Base-by-base conservation (phyloP, 495 filamentous ascomycete genomes). In the Podospora appendiculata region DNA sequence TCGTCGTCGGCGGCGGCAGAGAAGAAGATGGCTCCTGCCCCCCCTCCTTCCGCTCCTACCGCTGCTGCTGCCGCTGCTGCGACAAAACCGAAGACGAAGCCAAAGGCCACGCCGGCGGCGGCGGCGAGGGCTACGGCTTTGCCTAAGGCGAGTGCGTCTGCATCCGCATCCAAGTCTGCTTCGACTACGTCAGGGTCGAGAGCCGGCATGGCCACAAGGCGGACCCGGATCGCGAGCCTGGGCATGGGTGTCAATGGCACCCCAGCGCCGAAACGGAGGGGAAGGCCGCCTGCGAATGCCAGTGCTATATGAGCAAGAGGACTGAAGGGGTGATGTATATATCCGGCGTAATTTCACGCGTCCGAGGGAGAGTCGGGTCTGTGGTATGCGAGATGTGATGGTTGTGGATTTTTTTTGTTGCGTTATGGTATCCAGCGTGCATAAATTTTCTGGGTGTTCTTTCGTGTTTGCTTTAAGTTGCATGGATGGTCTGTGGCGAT, bases 231-330 rank as follows among this genome's bases (percentile, higher is more conserved):
- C 45, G 51, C 60, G 34, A 59, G 52, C 41, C 19, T 69, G 53
- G 64, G 62, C 10, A 65, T 69, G 66, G 58, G 59, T n/a, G 62
- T 48, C 5, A 69, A 69, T 32, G 66, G 66, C 13, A 69, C 64
- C 10, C 66, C 66, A 8, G 64, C 64, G 18, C 66, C 66, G 9
- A 69, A 67, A 50, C 52, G 64, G 12, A 56, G 54, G 42, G 62
- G 55, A 11, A 44, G 55, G 13, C 41, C 49, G 1, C 19, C 38
- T 8, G 13, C 38, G 13, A 38, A 38, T 10, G 10, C 36, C 8
- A 13, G 9, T 38, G 9, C 36, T 38, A 7, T 13, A 3, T 38
- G 36, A 38, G 36, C 25, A 5, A 25, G 25, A 25, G 25, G 25
- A 25, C 25, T 25, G 25, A 5, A 5, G 25, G 25, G 5, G 2